Percentiles rank a stretch among this genome's conserved stretches.
phyloP scores from a whole-genome alignment of 495 filamentous ascomycete genomes.

The Neurospora sp. region DNA sequence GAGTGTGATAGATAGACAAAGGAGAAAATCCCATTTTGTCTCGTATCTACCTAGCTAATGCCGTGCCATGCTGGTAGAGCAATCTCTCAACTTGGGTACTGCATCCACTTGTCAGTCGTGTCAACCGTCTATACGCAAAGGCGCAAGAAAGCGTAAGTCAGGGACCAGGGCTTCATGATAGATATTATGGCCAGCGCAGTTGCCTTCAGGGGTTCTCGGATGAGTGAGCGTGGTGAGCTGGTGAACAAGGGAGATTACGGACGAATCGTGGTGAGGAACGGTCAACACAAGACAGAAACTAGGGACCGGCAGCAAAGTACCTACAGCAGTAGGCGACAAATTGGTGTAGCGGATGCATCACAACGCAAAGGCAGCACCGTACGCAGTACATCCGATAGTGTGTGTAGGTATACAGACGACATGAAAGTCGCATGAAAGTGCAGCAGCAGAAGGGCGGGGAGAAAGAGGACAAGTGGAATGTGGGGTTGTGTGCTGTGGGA shows the following conservation, averaged over 20 bases:
- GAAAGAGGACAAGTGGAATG: background rate
- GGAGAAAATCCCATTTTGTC: background rate
- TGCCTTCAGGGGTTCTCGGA: background rate
- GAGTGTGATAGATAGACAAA: background rate
- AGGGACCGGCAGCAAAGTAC: background rate
- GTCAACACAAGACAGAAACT: background rate
- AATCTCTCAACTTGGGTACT: background rate
- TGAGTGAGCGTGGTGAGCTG: background rate
- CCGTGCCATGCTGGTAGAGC: background rate
- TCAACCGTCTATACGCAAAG: background rate
- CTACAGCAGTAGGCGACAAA: background rate
- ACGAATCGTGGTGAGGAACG: background rate
- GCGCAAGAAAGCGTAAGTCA: background rate
- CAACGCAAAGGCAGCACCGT: background rate
- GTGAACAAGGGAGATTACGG: background rate
- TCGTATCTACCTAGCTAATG: background rate
- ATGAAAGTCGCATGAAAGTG: background rate
- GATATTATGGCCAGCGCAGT: background rate
- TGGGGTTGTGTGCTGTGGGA: background rate
- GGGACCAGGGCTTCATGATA: background rate
- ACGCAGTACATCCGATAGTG: background rate
- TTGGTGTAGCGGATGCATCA: background rate
- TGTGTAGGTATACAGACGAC: background rate
- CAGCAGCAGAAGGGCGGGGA: background rate
- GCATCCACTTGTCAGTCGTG: background rate